Evolutionary conservation across 129 eudicot genomes (phyloP), one percentile per base, ranked within the genome.

Genomic region (Glebionis coronaria): DNA sequence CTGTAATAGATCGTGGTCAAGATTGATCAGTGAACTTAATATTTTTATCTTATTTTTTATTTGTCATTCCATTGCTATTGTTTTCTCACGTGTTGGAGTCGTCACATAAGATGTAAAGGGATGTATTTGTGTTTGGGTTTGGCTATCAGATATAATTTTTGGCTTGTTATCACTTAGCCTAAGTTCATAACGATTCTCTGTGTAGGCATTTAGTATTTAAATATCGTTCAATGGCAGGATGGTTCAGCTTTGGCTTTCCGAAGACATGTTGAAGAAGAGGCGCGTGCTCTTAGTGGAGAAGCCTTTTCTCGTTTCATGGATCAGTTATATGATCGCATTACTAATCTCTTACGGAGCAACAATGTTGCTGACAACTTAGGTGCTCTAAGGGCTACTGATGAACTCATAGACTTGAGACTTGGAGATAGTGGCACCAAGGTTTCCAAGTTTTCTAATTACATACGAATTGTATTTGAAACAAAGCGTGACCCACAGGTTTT

Each of bases 291-390:
- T 44, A 84, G 85, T 75, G 97, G 92, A 68, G 99, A 93, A 73
- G 90, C 88, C 47, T 93, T 93, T 80, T 82, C 87, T 28, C 97
- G 97, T 65, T 93, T 88, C 64, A 89, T 93, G 95, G 99, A 93
- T 73, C 88, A 81, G 73, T 78, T 93, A 56, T 93, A 93, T 81
- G 99, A 93, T 51, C 81, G 90, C 12, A 79, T 93, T 53, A 86
- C 90, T 61, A 72, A 72, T 68, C 92, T 93, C 46, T 46, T 93
- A 75, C 95, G 87, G 65, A 89, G 99, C 72, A 83, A 71, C 71
- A 95, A 93, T 31, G 90, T 84, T 69, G 81, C 95, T 75, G 93
- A 93, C 27, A 93, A 93, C 74, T 77, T 89, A 78, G 99, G 99
- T 16, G 99, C 97, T 56, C 65, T 93, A 68, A 82, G 99, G 84